These are phyloP conservation scores for Cicer judaicum DNA, from an alignment of 306 rosid species.

Conservation along the genomic window DNA sequence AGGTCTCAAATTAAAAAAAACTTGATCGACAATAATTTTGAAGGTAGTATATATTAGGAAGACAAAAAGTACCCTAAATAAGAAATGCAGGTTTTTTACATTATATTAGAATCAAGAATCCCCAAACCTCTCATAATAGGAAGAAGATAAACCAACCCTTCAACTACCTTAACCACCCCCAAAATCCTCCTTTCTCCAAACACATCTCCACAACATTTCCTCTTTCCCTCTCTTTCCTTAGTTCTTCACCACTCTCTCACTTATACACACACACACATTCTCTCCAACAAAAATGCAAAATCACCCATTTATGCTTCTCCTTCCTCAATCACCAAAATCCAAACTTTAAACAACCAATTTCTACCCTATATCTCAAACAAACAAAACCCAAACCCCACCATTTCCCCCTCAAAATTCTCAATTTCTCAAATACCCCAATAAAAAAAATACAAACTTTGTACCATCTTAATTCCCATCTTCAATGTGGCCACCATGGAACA, in stretches of 20 bases:
- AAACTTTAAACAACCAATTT: conserved; percentile 55
- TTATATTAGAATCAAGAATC: no score
- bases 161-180: conserved; percentile 62
- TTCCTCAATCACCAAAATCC: conserved; percentile 50
- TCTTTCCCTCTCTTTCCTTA: background rate
- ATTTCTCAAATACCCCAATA: background rate
- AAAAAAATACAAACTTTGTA: background rate
- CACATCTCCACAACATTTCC: conserved; percentile 8
- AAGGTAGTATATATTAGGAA: no score
- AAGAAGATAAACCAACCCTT: conserved; percentile 47
- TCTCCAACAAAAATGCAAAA: conserved; percentile 41
- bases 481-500: conserved; percentile 91
- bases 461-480: conserved; percentile 47
- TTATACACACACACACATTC: background rate
- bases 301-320: conserved; percentile 43
- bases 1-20: no score
- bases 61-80: no score
- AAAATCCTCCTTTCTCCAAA: conserved; percentile 34
- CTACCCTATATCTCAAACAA: conserved; percentile 32
- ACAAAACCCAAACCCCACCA: conserved; percentile 30
- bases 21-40: no score
- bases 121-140: conserved; percentile 48
- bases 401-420: conserved; percentile 4
- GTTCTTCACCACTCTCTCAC: background rate
- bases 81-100: no score